Conservation (phyloP, 805 yeast species). For the Schwanniomyces pseudopolymorphus region DNA sequence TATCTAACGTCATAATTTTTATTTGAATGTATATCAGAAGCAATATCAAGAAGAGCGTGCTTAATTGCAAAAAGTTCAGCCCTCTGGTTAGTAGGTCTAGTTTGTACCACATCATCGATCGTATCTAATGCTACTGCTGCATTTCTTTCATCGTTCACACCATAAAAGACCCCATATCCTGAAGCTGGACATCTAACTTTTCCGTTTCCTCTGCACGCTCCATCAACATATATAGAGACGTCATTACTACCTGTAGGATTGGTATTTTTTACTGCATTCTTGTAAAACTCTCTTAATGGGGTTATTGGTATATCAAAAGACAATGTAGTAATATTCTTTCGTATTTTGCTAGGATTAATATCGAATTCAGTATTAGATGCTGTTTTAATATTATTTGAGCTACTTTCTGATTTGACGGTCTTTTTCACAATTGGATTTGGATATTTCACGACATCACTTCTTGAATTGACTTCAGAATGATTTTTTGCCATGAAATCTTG, state of each 20-base stretch:
- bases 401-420: neutral
- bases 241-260: neutral
- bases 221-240: constrained; percentile 65
- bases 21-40: constrained; percentile 25
- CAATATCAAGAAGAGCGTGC: constrained; percentile 50
- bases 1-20: constrained; percentile 22
- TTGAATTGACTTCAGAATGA: neutral
- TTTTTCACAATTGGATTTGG: neutral
- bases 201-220: constrained; percentile 69
- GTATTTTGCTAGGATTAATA: neutral
- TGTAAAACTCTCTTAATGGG: neutral
- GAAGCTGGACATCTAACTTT: constrained; percentile 31
- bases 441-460: neutral
- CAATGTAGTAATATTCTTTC: neutral
- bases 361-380: neutral
- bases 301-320: neutral
- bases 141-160: constrained; percentile 53
- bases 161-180: constrained; percentile 80
- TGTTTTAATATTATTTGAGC: neutral
- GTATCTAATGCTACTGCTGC: constrained; percentile 48
- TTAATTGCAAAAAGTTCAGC: constrained; percentile 75
- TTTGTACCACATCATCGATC: constrained; percentile 16
- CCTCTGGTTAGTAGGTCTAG: constrained; percentile 67
- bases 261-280: neutral
- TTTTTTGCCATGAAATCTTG: constrained; percentile 11